Conservation (phyloP, 371 early-diverging fungal species). For the Syncephalastrum sp. region DNA sequence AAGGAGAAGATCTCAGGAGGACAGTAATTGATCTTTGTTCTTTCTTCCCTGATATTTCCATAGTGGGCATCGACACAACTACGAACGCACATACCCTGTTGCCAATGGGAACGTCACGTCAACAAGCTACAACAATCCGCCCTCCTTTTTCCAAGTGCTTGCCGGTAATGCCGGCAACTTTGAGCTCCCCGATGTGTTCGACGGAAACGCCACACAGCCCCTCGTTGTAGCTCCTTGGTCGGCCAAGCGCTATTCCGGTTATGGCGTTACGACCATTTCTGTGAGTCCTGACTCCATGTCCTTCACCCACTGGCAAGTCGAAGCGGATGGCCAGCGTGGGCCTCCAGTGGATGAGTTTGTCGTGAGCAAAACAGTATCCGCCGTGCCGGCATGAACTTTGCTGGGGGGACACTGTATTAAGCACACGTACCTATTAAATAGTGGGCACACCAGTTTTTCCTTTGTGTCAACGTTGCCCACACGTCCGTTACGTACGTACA, state of each 20-base stretch:
- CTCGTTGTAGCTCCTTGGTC: slow-evolving; percentile 16
- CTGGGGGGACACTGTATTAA: too few species aligned
- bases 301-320: slow-evolving; percentile 22
- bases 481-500: too few species aligned
- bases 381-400: too few species aligned
- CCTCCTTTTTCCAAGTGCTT: slow-evolving; percentile 30
- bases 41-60: not conserved
- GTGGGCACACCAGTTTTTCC: too few species aligned
- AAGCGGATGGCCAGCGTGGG: slow-evolving; percentile 15
- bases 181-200: slow-evolving; percentile 20
- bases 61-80: slow-evolving; percentile 32
- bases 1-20: not conserved
- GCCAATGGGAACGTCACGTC: slow-evolving; percentile 9
- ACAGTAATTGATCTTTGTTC: not conserved
- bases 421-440: too few species aligned
- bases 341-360: slow-evolving; percentile 15
- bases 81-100: slow-evolving; percentile 30
- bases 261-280: slow-evolving; percentile 25
- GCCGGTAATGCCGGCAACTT: slow-evolving; percentile 29
- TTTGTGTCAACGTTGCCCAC: too few species aligned
- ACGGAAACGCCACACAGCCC: slow-evolving; percentile 8
- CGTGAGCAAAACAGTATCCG: slow-evolving; percentile 6
- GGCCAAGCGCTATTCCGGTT: slow-evolving; percentile 23
- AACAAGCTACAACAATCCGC: slow-evolving; percentile 18
- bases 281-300: slow-evolving; percentile 16